Percentiles rank a stretch among this genome's conserved stretches.
phyloP scores from a whole-genome alignment of 2,329 filamentous ascomycete species.

The Diaporthe aspalathi region DNA sequence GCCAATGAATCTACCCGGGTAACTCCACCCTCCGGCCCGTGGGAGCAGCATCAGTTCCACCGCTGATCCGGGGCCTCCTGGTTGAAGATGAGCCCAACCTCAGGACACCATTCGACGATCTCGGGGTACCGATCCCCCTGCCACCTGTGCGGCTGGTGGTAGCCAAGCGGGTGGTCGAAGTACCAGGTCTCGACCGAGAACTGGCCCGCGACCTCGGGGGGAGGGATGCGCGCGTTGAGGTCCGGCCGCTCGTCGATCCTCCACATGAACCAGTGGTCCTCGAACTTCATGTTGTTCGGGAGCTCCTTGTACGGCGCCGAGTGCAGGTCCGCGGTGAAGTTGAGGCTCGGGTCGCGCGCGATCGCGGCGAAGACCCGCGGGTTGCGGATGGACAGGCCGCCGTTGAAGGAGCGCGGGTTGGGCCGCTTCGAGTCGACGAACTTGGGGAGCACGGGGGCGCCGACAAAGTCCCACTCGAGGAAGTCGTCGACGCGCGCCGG shows the following conservation, averaged over 20 bases:
- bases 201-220: constrained; percentile 39
- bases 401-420: constrained; percentile 45
- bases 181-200: constrained; percentile 45
- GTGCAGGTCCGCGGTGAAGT: constrained; percentile 19
- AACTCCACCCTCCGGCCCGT: not conserved
- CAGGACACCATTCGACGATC: constrained; percentile 47
- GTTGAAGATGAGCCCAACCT: constrained; percentile 41
- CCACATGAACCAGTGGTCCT: constrained; percentile 45
- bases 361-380: constrained; percentile 42
- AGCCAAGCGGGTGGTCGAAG: constrained; percentile 43
- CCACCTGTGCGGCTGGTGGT: constrained; percentile 44
- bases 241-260: constrained; percentile 40
- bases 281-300: constrained; percentile 34
- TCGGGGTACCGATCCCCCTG: constrained; percentile 42
- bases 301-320: not conserved
- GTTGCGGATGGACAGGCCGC: constrained; percentile 49
- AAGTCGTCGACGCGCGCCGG: constrained; percentile 48
- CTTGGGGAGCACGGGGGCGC: constrained; percentile 45
- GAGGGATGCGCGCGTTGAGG: constrained; percentile 40
- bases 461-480: constrained; percentile 50
- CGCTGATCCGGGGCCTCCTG: constrained; percentile 16
- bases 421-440: constrained; percentile 20
- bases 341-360: constrained; percentile 20
- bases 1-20: too few relatives aligned
- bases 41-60: not conserved